These are phyloP conservation scores for Starmerella sp. DNA, from an alignment of 805 yeast genomes.

Conservation along the genomic window DNA sequence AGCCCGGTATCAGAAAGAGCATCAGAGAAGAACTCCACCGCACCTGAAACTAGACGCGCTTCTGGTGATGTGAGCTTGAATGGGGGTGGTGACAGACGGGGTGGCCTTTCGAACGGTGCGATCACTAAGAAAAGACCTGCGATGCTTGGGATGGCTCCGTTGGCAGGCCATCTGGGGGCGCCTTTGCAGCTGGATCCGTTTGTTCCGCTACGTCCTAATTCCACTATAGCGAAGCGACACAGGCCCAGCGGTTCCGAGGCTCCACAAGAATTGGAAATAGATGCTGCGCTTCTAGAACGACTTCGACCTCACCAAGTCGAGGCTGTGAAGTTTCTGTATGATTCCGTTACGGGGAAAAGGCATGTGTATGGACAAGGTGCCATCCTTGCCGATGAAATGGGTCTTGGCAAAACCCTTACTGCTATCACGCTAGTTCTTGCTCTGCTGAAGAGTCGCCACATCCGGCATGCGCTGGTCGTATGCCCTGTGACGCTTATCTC, in stretches of 20 bases:
- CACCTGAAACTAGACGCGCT: too few relatives aligned
- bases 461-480: conserved; percentile 58
- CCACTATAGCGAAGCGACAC: not conserved
- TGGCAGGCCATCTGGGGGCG: not conserved
- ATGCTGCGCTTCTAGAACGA: not conserved
- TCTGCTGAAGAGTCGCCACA: conserved; percentile 37
- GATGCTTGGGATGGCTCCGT: not conserved
- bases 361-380: conserved; percentile 52
- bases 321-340: conserved; percentile 72
- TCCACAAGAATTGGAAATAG: not conserved
- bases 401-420: conserved; percentile 81
- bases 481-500: conserved; percentile 84
- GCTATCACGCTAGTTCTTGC: conserved; percentile 81
- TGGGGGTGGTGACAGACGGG: too few relatives aligned
- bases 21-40: too few relatives aligned
- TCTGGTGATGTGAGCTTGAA: not conserved
- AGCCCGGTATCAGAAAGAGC: too few relatives aligned
- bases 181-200: not conserved
- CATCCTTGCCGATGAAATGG: conserved; percentile 94
- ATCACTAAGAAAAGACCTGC: not conserved
- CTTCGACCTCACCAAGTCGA: conserved; percentile 80
- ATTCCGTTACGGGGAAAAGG: conserved; percentile 64
- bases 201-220: not conserved
- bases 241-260: not conserved
- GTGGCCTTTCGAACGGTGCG: too few relatives aligned